phyloP scores from a whole-genome alignment of 2,329 filamentous ascomycete genomes.

The Aureobasidium lini region DNA sequence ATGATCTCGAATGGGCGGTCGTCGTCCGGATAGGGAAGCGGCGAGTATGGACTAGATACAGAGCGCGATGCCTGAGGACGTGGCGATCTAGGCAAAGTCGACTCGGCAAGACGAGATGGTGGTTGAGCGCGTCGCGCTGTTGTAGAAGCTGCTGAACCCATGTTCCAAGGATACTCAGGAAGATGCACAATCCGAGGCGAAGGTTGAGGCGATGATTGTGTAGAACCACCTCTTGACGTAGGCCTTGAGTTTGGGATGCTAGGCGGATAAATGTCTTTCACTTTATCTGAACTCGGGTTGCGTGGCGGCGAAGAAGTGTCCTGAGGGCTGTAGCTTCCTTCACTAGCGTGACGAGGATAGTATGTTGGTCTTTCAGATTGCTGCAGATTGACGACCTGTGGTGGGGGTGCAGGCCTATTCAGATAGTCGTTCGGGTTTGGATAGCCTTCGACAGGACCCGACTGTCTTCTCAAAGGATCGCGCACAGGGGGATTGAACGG shows the following conservation, averaged over 20 bases:
- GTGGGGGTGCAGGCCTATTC: not conserved
- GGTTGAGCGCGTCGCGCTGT: conserved; percentile 21
- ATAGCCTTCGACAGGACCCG: not conserved
- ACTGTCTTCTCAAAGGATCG: not conserved
- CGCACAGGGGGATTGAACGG: not conserved
- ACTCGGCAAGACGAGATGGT: conserved; percentile 21
- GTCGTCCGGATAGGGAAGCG: conserved; percentile 41
- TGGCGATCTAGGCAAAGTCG: conserved; percentile 16
- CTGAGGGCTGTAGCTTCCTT: not conserved
- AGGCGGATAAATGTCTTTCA: not conserved
- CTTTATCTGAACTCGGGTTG: conserved; percentile 12
- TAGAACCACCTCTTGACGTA: conserved; percentile 11
- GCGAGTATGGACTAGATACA: conserved; percentile 24
- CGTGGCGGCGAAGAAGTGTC: conserved; percentile 11
- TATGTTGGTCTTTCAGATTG: not conserved
- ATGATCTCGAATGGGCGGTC: conserved; percentile 31
- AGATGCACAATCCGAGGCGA: not conserved
- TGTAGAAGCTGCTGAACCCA: conserved; percentile 20
- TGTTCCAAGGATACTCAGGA: conserved; percentile 12
- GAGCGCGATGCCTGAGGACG: conserved; percentile 25
- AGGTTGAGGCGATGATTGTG: not conserved
- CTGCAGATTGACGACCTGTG: not conserved
- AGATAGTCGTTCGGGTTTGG: not conserved
- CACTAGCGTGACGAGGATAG: not conserved
- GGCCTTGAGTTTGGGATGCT: conserved; percentile 13